Evolutionary conservation across 495 filamentous ascomycete genomes (phyloP), one percentile per base, ranked within the genome.

Genomic region (Lasiosphaeria hispida): DNA sequence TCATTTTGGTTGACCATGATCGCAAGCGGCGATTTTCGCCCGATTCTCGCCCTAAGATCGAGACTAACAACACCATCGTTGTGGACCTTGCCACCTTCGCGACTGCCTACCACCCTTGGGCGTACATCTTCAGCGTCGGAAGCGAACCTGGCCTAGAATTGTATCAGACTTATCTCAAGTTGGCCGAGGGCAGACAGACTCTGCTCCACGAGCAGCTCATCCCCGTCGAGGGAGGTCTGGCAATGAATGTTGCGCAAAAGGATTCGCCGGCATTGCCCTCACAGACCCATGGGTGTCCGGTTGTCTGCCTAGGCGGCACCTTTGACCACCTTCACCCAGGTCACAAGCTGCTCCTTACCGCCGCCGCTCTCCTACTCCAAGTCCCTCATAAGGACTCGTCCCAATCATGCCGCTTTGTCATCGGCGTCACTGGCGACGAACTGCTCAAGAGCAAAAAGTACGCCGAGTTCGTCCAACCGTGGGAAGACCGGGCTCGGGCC

Each of bases 251-350:
- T 23, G 58, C 65, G 30, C 51, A 57, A 41, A 10, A 51, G 15
- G 47, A 38, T 17, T n/a, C 57, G 23, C 19, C 50, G 2, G 23
- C 57, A 1, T 37, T 63, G 19, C 43, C 61, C 1, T 40, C 63
- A 4, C 68, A 64, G 34, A 69, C 73, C 1, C 43, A 47, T 3
- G 59, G 65, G 11, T 70, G 77, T 52, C 51, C 67, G 10, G 66
- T 72, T 4, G 87, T 96, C 35, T 85, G 83, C n/a, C 85, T 97
- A 35, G 94, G 93, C 41, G 94, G 94, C 15, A 97, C 94, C 4
- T 98, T 97, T 69, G 94, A 98, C 72, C 90, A 97, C 72, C 83
- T 98, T 38, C 94, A 97, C 68, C 83, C 89, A 30, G 94, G 94
- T n/a, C 94, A 98, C 76, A 97, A 96, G 67, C 79, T 97, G 18